Base-by-base conservation (phyloP, 352 stramenopile genomes). In the Pythium pectinolyticum region DNA sequence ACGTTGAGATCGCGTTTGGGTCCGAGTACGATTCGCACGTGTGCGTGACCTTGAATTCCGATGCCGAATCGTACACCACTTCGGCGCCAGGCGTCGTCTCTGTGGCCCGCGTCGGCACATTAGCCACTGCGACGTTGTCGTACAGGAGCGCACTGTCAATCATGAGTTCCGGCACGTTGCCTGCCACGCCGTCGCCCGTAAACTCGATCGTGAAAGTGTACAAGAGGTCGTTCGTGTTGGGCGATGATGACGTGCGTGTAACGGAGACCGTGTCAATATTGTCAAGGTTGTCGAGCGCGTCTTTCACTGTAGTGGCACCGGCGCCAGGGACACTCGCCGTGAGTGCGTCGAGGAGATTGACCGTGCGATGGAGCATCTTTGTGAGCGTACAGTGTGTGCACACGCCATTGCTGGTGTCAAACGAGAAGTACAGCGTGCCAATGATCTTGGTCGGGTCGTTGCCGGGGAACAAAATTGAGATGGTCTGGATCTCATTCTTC, bases 201-300 rank as follows among this genome's bases (percentile, higher is more conserved):
- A 98, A 99, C 6, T 70, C 84, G 27, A 98, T 86, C 3, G 83
- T 74, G 70, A 93, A 98, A 22, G 81, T 69, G 34, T 95, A 79
- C 32, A 59, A 74, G 8, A 96, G 58, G 57, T 95, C 86, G 17
- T 78, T 65, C 1, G 43, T 48, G 6, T 43, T 43, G 0, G 55
- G 15, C 2, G 69, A 65, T n/a, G 52, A 48, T 2, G 71, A 41
- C 0, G 57, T 55, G 15, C 79, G 67, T 2, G 57, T 64, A 1
- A 94, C 78, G 0, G 37, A 58, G 2, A 91, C 75, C 2, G 20
- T 19, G 41, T 80, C 80, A n/a, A 94, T 86, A 43, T 92, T 91
- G 22, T 66, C 65, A 2, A 96, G 68, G 0, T 5, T 25, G 17
- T 68, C 67, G 6, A 96, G 48, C 1, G 58, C 69, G 11, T 34